Conservation (phyloP, 2,329 filamentous ascomycete genomes). For the Diaporthe batatas region DNA sequence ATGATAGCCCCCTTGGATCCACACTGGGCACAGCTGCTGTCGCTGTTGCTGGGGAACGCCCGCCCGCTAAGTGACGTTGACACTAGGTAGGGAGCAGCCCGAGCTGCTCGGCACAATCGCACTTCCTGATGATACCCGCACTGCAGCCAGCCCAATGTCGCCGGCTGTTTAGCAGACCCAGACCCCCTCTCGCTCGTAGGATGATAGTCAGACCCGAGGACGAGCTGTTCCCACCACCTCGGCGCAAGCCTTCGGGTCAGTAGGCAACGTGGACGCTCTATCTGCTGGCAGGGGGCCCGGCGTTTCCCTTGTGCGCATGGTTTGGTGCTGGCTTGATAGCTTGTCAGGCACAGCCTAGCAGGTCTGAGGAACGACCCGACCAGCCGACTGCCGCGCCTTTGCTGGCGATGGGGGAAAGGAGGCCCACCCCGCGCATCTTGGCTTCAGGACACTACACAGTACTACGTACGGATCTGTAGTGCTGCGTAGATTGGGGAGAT, state of each 20-base stretch:
- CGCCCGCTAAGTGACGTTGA: conserved; percentile 18
- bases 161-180: neutral
- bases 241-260: conserved; percentile 20
- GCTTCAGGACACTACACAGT: neutral
- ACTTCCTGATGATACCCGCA: conserved; percentile 17
- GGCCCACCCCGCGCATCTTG: conserved; percentile 1
- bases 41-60: conserved; percentile 1
- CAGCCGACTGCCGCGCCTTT: conserved; percentile 7
- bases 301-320: neutral
- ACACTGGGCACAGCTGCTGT: conserved; percentile 30
- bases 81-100: neutral
- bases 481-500: neutral
- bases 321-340: neutral
- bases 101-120: conserved; percentile 3
- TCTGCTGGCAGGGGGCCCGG: conserved; percentile 3
- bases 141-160: conserved; percentile 4
- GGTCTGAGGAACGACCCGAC: neutral
- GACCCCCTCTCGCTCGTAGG: neutral
- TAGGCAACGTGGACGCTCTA: conserved; percentile 16
- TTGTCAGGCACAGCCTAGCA: neutral
- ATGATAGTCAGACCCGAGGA: conserved; percentile 1
- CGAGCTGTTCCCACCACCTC: conserved; percentile 16
- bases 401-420: conserved; percentile 12
- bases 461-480: no score
- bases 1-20: neutral